Percentiles rank a stretch among this genome's conserved stretches.
These are phyloP conservation scores for Ceratocystis ficicola DNA, from an alignment of 2,329 filamentous ascomycete genomes.

Conservation along the genomic window DNA sequence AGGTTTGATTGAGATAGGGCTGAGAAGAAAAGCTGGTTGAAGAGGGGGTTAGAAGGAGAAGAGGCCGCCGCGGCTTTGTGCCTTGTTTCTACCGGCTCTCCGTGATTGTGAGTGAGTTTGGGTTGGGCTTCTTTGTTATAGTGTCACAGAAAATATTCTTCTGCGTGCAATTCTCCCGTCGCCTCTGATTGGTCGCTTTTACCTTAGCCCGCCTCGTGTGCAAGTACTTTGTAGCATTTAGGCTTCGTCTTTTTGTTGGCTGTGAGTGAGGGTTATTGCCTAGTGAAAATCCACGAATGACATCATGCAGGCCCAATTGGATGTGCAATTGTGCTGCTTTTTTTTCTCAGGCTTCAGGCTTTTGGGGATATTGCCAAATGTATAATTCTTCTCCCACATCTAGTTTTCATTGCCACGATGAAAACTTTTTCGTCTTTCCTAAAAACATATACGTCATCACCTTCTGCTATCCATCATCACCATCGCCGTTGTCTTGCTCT, in stretches of 20 bases:
- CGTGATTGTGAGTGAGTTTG: neutral
- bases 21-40: neutral
- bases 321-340: neutral
- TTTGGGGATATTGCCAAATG: neutral
- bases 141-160: neutral
- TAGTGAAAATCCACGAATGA: constrained; percentile 1
- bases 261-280: neutral
- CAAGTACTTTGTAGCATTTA: neutral
- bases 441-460: neutral
- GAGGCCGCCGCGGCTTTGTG: neutral
- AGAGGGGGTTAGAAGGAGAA: neutral
- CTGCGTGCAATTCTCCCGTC: neutral
- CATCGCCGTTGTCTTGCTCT: neutral
- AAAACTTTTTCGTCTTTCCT: neutral
- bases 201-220: neutral
- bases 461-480: neutral
- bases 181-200: neutral
- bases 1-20: constrained; percentile 7
- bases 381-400: neutral
- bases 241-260: neutral
- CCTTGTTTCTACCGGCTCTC: neutral
- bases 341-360: neutral
- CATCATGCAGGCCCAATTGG: constrained; percentile 5
- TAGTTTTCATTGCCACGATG: neutral
- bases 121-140: neutral